Evolutionary conservation across 2,329 filamentous ascomycete species (phyloP).

Genomic region (Sporothrix mexicana): DNA sequence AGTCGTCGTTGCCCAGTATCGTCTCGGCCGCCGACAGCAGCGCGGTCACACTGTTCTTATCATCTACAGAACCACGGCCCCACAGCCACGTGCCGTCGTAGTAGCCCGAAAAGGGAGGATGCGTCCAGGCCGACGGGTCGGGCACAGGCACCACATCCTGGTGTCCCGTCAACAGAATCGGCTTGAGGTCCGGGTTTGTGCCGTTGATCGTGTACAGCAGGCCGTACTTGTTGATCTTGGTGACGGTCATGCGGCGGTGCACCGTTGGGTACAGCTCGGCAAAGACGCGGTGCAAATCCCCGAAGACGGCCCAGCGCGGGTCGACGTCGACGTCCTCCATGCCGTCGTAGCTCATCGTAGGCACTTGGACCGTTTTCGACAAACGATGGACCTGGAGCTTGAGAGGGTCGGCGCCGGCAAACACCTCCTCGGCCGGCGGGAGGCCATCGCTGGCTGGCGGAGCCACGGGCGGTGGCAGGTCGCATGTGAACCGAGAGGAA

Average conservation of each 20-base stretch:
- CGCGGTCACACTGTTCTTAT: constrained; percentile 66
- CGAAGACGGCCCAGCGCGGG: constrained; percentile 63
- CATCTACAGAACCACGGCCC: constrained; percentile 65
- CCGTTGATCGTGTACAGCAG: constrained; percentile 65
- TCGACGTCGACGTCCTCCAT: constrained; percentile 61
- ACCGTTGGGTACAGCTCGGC: constrained; percentile 58
- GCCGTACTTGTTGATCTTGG: constrained; percentile 65
- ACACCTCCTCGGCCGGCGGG: constrained; percentile 35
- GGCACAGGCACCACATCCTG: constrained; percentile 68
- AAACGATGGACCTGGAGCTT: constrained; percentile 40
- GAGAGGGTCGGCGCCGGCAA: constrained; percentile 32
- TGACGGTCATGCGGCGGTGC: constrained; percentile 49
- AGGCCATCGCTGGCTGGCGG: constrained; percentile 35
- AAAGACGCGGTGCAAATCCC: constrained; percentile 58
- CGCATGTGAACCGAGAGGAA: constrained; percentile 33
- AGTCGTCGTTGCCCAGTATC: constrained; percentile 55
- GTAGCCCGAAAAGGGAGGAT: constrained; percentile 64
- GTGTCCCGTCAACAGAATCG: constrained; percentile 66
- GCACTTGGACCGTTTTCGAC: constrained; percentile 44
- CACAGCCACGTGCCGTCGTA: constrained; percentile 65
- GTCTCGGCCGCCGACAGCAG: constrained; percentile 62
- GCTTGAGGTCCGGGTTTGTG: constrained; percentile 55
- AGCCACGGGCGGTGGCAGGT: constrained; percentile 36
- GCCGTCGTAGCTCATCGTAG: constrained; percentile 47
- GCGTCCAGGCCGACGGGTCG: constrained; percentile 61